Evolutionary conservation across 164 flowering plant species (phyloP), one percentile per base, ranked within the genome.

Genomic region (Chimonanthus salicifolius): DNA sequence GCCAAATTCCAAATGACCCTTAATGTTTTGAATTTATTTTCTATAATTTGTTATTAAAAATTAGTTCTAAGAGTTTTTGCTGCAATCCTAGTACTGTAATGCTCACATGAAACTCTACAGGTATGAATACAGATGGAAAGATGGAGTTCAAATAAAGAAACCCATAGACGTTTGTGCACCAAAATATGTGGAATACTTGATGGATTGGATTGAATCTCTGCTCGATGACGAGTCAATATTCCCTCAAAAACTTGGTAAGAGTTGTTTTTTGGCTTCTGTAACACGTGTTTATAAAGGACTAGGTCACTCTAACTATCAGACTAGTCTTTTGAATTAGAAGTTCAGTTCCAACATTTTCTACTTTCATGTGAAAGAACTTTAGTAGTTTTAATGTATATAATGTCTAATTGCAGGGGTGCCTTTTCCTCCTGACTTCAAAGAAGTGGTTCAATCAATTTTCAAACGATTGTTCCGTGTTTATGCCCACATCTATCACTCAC

Each of bases 161-260:
- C 98, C 98, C 16, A 94, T 94, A 58, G 97, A 92, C 77, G 98
- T 94, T 76, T 92, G 97, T 62, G 98, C 98, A 76, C 98, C 98
- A 67, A 94, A 92, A 77, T 94, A 94, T 82, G 97, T 92, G n/a
- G 98, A 94, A 77, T 92, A 88, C 82, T 77, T 92, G 76, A 94
- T 94, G 98, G 97, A 94, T 76, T 94, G 98, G 98, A 89, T 94
- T 67, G 98, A 91, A 80, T 63, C 87, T 62, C 98, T 91, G 80
- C 91, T 94, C 68, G 98, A 94, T 78, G 89, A 92, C 58, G 98
- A 94, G 78, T 86, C 94, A 72, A 84, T 92, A 81, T 94, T 94
- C 80, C 98, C 98, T 75, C 98, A 94, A 77, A 94, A 79, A 83
- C 92, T 92, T 73, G 98, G 98, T 94, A 90, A n/a, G 15, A 46